A percentile compares a stretch with the other conserved stretches of the same genome.
Evolutionary conservation across 805 yeast species (phyloP).

Genomic region (Lipomyces chichibuensis): DNA sequence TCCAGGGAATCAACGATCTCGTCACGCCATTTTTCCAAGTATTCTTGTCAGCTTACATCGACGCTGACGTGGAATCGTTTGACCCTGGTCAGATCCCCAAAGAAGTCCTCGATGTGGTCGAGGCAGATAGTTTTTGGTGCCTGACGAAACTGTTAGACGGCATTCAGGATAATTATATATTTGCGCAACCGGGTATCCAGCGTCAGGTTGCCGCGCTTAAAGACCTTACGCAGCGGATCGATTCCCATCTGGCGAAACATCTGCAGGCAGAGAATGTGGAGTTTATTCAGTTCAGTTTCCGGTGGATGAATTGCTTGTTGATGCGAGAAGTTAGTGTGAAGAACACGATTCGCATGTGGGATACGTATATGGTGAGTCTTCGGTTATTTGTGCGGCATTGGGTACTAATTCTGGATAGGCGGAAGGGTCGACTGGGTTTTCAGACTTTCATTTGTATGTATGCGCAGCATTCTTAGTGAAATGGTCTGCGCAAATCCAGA

Average conservation of each 20-base stretch:
- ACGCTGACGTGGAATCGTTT: constrained; percentile 53
- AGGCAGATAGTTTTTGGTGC: constrained; percentile 98
- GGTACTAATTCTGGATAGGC: constrained; percentile 33
- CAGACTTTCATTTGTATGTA: constrained; percentile 92
- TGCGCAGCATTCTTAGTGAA: constrained; percentile 94
- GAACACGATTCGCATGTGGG: constrained; percentile 95
- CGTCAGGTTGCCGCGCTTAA: constrained; percentile 84
- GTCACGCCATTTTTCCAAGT: constrained; percentile 92
- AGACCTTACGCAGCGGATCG: constrained; percentile 79
- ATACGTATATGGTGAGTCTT: constrained; percentile 65
- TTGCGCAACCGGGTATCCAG: constrained; percentile 96
- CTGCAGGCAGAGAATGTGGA: constrained; percentile 82
- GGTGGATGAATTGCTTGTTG: constrained; percentile 98
- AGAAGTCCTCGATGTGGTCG: constrained; percentile 68
- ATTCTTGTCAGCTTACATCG: constrained; percentile 69
- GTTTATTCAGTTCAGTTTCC: constrained; percentile 90
- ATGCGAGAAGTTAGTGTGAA: constrained; percentile 88
- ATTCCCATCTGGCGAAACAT: constrained; percentile 70
- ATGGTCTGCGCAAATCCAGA: constrained; percentile 76
- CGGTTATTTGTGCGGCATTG: no score
- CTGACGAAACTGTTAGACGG: constrained; percentile 87
- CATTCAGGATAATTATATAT: constrained; percentile 94
- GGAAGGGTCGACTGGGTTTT: constrained; percentile 68
- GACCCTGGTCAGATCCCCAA: constrained; percentile 66
- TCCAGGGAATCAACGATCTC: constrained; percentile 94